Conservation (phyloP, 192 early-diverging fungal species). For the Thoreauomyces humboldtii region DNA sequence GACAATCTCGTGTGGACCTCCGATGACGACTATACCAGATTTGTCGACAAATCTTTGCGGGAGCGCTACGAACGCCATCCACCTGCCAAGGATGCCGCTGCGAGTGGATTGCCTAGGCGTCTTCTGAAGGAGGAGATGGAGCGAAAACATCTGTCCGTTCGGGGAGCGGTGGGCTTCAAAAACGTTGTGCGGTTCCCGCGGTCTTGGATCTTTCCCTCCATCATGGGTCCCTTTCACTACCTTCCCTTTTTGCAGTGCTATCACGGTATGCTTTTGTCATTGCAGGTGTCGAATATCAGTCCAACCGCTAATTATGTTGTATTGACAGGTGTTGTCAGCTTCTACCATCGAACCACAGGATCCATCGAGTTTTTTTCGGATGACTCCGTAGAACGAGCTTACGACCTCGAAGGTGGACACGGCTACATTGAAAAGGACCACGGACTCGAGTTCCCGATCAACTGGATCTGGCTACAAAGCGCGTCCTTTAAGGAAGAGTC, state of each 20-base stretch:
- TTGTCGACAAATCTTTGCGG: background rate
- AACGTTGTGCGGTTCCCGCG: background rate
- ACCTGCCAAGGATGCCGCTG: background rate
- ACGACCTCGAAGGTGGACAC: background rate
- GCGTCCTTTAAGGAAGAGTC: background rate
- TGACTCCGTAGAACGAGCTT: background rate
- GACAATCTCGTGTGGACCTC: background rate
- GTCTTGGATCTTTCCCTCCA: background rate
- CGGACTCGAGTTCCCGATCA: conserved; percentile 5
- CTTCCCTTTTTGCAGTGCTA: conserved; percentile 9
- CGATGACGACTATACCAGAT: background rate
- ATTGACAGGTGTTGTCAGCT: background rate
- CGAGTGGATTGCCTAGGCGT: no score
- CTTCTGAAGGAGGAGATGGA: background rate
- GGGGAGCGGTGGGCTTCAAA: background rate
- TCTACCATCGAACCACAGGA: background rate
- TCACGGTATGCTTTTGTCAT: background rate
- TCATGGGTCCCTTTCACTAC: conserved; percentile 9
- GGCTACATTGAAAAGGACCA: conserved; percentile 13
- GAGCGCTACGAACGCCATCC: conserved; percentile 1
- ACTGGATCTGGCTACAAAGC: conserved; percentile 12
- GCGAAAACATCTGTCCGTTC: background rate
- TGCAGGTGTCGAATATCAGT: no score
- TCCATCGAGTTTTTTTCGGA: background rate
- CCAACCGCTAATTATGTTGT: no score